Evolutionary conservation across 2,329 filamentous ascomycete genomes (phyloP).

Genomic region (Botryotinia convoluta): DNA sequence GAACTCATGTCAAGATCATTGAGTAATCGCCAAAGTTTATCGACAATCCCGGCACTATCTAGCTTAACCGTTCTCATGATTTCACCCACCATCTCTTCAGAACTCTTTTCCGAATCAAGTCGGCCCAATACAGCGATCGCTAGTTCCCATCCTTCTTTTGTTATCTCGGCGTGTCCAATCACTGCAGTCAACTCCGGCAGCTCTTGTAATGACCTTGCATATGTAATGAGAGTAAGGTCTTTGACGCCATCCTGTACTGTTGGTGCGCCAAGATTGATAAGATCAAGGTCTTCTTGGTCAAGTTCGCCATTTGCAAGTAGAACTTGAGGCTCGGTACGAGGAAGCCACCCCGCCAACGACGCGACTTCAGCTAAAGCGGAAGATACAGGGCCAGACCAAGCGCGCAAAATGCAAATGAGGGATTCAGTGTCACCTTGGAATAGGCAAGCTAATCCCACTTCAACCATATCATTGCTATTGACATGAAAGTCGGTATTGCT

Average conservation of each 20-base stretch:
- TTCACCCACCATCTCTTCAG: conserved; percentile 70
- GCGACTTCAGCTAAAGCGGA: conserved; percentile 80
- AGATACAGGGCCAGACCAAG: conserved; percentile 78
- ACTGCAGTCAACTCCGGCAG: conserved; percentile 41
- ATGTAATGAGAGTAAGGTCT: conserved; percentile 74
- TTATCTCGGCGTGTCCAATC: conserved; percentile 35
- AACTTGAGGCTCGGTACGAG: conserved; percentile 52
- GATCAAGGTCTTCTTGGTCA: conserved; percentile 80
- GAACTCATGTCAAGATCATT: conserved; percentile 73
- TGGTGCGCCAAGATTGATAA: conserved; percentile 63
- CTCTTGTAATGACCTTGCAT: conserved; percentile 66
- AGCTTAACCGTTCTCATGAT: conserved; percentile 71
- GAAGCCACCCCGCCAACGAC: conserved; percentile 79
- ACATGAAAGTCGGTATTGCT: conserved; percentile 71
- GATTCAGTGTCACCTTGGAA: conserved; percentile 81
- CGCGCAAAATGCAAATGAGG: conserved; percentile 69
- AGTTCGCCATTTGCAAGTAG: conserved; percentile 59
- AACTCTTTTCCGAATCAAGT: conserved; percentile 69
- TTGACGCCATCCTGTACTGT: conserved; percentile 66
- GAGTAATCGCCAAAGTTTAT: conserved; percentile 77
- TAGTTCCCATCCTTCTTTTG: conserved; percentile 81
- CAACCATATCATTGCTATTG: conserved; percentile 70
- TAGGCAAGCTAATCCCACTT: conserved; percentile 77
- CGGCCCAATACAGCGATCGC: conserved; percentile 79
- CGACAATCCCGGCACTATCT: conserved; percentile 67